Evolutionary conservation across 139 green algal species (phyloP).

Genomic region (Parachlorella kessleri): DNA sequence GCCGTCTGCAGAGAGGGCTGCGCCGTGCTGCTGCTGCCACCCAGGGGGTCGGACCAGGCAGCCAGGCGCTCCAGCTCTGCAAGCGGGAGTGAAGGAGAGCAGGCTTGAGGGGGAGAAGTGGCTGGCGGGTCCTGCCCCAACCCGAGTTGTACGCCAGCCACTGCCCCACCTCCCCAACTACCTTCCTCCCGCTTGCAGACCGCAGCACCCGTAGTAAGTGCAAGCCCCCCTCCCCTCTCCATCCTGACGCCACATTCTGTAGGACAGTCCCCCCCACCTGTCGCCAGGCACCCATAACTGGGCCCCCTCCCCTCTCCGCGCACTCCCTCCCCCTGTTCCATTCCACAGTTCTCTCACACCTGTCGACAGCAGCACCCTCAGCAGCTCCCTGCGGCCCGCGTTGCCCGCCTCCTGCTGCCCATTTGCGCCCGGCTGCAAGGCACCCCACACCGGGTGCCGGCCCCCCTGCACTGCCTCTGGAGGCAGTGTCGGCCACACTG

Average conservation of each 20-base stretch:
- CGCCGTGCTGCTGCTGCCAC: neutral
- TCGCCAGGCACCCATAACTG: neutral
- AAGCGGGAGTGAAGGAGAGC: too few species aligned
- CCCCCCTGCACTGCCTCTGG: neutral
- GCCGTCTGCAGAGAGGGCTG: neutral
- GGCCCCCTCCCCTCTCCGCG: neutral
- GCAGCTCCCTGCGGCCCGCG: conserved; percentile 21
- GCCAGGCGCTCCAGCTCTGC: conserved; percentile 64
- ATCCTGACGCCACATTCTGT: neutral
- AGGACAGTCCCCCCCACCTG: neutral
- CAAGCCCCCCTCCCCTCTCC: neutral
- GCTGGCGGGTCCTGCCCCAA: neutral
- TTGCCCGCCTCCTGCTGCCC: neutral
- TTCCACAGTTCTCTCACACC: neutral
- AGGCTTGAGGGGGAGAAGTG: neutral
- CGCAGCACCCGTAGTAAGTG: neutral
- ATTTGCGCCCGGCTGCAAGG: neutral
- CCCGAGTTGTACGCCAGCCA: neutral
- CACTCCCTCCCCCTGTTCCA: neutral
- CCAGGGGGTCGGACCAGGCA: conserved; percentile 44
- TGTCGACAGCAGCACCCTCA: conserved; percentile 28
- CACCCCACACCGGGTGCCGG: conserved; percentile 50
- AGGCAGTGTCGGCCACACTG: neutral
- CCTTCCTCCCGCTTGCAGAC: neutral
- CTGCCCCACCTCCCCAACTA: neutral